These are phyloP conservation scores for Globisporangium takayamanum DNA, from an alignment of 352 stramenopile genomes.

Conservation along the genomic window DNA sequence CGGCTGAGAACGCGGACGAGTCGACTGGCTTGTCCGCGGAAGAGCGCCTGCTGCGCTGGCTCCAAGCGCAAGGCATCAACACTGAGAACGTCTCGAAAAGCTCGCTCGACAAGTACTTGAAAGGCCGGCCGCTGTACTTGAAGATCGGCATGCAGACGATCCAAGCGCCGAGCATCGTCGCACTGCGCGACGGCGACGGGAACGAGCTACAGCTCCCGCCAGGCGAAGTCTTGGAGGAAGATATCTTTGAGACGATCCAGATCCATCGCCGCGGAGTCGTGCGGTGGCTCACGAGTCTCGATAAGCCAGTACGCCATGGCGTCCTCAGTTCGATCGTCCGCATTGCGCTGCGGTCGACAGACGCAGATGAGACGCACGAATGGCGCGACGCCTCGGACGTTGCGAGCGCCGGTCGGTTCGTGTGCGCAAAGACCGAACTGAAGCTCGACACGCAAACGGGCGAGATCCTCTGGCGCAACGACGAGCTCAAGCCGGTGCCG, in stretches of 20 bases:
- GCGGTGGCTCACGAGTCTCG: slow-evolving; percentile 45
- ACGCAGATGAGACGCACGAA: slow-evolving; percentile 50
- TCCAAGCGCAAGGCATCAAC: slow-evolving; percentile 88
- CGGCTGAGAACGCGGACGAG: slow-evolving; percentile 33
- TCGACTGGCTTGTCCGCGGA: slow-evolving; percentile 53
- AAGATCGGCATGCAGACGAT: slow-evolving; percentile 87
- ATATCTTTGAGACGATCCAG: slow-evolving; percentile 83
- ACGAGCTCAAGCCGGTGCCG: slow-evolving; percentile 86
- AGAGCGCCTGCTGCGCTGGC: slow-evolving; percentile 78
- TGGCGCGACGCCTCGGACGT: slow-evolving; percentile 56
- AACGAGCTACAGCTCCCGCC: slow-evolving; percentile 69
- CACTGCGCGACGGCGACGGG: slow-evolving; percentile 37
- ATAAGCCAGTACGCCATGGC: slow-evolving; percentile 22
- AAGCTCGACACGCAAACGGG: slow-evolving; percentile 84
- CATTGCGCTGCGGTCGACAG: slow-evolving; percentile 58
- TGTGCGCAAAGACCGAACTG: slow-evolving; percentile 68
- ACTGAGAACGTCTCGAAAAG: slow-evolving; percentile 76
- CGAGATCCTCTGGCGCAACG: slow-evolving; percentile 88
- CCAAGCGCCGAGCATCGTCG: slow-evolving; percentile 79
- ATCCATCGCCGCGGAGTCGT: slow-evolving; percentile 73
- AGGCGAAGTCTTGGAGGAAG: slow-evolving; percentile 78
- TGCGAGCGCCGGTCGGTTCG: slow-evolving; percentile 55
- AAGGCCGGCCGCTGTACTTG: slow-evolving; percentile 76
- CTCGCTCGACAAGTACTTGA: slow-evolving; percentile 84
- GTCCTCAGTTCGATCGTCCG: slow-evolving; percentile 62